Evolutionary conservation across 2,329 filamentous ascomycete species (phyloP).

Genomic region (Neofusicoccum cordaticola): DNA sequence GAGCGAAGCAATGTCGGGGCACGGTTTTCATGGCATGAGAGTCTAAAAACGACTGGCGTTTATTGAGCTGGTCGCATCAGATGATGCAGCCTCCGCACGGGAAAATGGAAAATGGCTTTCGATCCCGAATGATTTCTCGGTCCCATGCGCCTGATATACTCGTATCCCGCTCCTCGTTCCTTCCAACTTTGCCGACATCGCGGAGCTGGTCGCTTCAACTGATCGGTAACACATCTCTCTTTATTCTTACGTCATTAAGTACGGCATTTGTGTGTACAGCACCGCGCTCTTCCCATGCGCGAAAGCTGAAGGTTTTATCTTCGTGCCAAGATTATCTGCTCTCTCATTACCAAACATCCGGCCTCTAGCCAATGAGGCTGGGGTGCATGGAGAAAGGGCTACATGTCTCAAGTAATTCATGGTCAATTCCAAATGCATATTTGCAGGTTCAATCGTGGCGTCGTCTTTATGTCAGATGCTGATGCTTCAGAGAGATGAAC

Average conservation of each 20-base stretch:
- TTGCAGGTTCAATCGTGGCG: too few relatives aligned
- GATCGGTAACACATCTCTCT: not conserved
- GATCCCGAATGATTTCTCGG: constrained; percentile 4
- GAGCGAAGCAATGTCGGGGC: constrained; percentile 14
- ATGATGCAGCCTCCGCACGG: constrained; percentile 11
- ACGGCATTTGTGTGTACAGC: constrained; percentile 73
- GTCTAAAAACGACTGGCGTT: constrained; percentile 16
- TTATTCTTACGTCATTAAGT: not conserved
- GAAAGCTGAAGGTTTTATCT: constrained; percentile 64
- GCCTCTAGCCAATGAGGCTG: constrained; percentile 51
- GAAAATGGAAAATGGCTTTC: constrained; percentile 18
- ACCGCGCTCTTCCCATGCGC: constrained; percentile 57
- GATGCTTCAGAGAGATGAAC: too few relatives aligned
- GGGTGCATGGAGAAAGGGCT: constrained; percentile 64
- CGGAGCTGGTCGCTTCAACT: not conserved
- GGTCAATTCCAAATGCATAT: not conserved
- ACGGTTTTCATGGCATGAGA: constrained; percentile 18
- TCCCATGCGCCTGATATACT: not conserved
- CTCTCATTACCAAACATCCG: constrained; percentile 66
- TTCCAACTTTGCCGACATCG: too few relatives aligned
- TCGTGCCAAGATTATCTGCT: constrained; percentile 61
- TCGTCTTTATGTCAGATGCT: too few relatives aligned
- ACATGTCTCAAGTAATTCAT: constrained; percentile 41
- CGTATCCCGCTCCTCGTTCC: too few relatives aligned
- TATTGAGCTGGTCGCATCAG: constrained; percentile 10